phyloP scores from a whole-genome alignment of 176 grass and related monocot species.

The Oryza longistaminata region DNA sequence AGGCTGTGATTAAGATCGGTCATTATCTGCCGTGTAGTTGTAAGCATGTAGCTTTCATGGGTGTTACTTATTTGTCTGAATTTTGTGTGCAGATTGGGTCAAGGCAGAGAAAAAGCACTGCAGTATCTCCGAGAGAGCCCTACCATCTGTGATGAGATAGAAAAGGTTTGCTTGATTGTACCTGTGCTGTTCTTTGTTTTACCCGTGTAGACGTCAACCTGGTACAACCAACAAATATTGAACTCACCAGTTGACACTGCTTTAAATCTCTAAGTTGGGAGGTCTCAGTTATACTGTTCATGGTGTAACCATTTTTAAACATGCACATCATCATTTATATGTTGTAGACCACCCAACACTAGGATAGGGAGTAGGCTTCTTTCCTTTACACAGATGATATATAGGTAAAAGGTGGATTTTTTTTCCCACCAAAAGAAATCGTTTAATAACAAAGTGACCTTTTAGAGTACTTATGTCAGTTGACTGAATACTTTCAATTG shows the following conservation, averaged over 20 bases:
- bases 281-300: neutral
- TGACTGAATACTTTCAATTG: neutral
- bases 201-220: neutral
- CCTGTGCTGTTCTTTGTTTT: neutral
- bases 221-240: neutral
- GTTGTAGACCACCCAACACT: neutral
- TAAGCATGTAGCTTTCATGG: slow-evolving; percentile 11
- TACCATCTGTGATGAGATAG: slow-evolving; percentile 67
- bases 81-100: slow-evolving; percentile 61
- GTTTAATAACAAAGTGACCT: neutral
- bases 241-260: neutral
- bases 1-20: neutral
- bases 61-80: slow-evolving; percentile 13
- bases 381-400: neutral
- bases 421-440: neutral
- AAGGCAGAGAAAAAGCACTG: slow-evolving; percentile 88
- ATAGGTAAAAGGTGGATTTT: neutral
- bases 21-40: neutral
- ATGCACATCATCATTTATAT: neutral
- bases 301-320: neutral
- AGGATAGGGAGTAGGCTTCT: neutral
- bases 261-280: neutral
- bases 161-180: slow-evolving; percentile 63
- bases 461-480: neutral
- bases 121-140: slow-evolving; percentile 87